These are phyloP conservation scores for Kwoniella botswanensis DNA, from an alignment of 768 basidiomycete genomes.

Conservation along the genomic window DNA sequence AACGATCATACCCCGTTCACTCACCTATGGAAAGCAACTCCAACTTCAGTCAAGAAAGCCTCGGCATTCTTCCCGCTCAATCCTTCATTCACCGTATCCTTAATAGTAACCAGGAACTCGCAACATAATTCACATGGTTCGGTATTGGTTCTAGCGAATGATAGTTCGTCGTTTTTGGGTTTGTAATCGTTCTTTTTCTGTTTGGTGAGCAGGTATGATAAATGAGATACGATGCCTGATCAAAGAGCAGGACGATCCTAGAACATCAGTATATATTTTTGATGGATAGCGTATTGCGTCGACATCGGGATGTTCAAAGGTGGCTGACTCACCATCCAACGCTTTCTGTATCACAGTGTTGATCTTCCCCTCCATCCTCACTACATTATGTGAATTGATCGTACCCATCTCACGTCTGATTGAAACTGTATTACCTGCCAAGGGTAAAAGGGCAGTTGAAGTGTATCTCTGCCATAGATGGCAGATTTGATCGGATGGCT, in stretches of 20 bases:
- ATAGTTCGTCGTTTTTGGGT: constrained; percentile 91
- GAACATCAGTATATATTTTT: not conserved
- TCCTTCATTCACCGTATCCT: constrained; percentile 73
- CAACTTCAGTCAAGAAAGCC: constrained; percentile 88
- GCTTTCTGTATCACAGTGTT: constrained; percentile 80
- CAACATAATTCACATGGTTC: constrained; percentile 89
- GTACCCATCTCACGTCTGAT: constrained; percentile 88
- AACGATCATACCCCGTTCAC: constrained; percentile 22
- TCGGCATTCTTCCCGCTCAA: constrained; percentile 93
- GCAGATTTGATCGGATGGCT: constrained; percentile 80
- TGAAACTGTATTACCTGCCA: constrained; percentile 77
- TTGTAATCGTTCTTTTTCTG: constrained; percentile 98
- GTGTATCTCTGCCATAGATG: constrained; percentile 98
- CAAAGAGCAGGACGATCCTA: not conserved
- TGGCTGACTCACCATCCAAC: constrained; percentile 70
- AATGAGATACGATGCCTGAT: constrained; percentile 74
- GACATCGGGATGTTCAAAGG: not conserved
- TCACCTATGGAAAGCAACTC: constrained; percentile 88
- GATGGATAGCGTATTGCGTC: not conserved
- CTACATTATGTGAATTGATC: constrained; percentile 86
- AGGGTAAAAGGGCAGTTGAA: constrained; percentile 83
- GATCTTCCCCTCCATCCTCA: constrained; percentile 78
- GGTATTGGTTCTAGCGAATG: constrained; percentile 91
- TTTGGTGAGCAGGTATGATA: constrained; percentile 76
- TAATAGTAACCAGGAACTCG: constrained; percentile 79